Percentiles rank a stretch among this genome's conserved stretches.
phyloP scores from a whole-genome alignment of 805 yeast species.

The Kurtzmaniella cleridarum region DNA sequence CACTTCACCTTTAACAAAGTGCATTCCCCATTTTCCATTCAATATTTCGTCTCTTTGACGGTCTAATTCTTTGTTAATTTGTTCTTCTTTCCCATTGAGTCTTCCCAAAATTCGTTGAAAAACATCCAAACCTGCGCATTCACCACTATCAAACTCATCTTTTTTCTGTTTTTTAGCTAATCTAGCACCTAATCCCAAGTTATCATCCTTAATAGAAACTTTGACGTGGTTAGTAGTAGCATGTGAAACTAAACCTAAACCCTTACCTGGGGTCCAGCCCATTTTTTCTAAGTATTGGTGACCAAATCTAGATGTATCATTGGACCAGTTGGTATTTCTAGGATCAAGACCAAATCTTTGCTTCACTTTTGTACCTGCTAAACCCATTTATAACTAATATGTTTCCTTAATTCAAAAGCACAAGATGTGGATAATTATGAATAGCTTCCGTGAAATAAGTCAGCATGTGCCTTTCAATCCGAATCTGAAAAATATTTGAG shows the following conservation, averaged over 20 bases:
- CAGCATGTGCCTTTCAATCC: neutral
- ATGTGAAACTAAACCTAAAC: conserved; percentile 67
- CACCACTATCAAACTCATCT: conserved; percentile 74
- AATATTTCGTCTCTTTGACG: conserved; percentile 62
- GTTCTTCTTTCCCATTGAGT: conserved; percentile 79
- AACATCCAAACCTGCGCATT: conserved; percentile 86
- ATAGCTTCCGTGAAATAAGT: neutral
- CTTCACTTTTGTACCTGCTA: conserved; percentile 74
- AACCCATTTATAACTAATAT: conserved; percentile 48
- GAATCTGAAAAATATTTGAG: neutral
- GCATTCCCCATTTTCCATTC: conserved; percentile 86
- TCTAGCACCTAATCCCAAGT: conserved; percentile 84
- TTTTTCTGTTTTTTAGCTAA: conserved; percentile 50
- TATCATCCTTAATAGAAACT: conserved; percentile 77
- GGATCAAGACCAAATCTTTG: conserved; percentile 92
- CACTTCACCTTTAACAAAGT: conserved; percentile 80
- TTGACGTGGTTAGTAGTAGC: conserved; percentile 79
- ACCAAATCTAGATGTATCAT: conserved; percentile 78
- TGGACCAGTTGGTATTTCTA: conserved; percentile 91
- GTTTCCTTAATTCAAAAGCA: too few species aligned
- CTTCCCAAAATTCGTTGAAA: conserved; percentile 88
- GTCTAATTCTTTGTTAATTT: conserved; percentile 59
- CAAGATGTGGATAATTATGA: neutral
- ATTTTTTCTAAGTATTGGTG: conserved; percentile 73
- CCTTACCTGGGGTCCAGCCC: conserved; percentile 93